phyloP scores from a whole-genome alignment of 164 flowering plant genomes.

The Cinnamomum chago region DNA sequence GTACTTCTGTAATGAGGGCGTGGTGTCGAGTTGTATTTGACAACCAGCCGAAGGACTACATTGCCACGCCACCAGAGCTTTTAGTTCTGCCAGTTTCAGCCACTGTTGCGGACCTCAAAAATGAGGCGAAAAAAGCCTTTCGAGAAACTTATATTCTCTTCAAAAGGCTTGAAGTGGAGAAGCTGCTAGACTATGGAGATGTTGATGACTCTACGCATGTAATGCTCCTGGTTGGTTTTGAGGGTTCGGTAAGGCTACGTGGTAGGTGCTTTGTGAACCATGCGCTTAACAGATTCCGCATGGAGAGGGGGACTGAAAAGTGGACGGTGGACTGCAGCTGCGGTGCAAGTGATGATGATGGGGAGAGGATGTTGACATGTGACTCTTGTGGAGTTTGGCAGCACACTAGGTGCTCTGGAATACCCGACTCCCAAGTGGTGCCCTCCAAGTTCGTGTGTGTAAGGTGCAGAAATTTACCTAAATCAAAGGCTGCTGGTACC shows the following conservation, averaged over 20 bases:
- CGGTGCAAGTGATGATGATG: conserved; percentile 87
- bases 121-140: conserved; percentile 50
- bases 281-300: conserved; percentile 39
- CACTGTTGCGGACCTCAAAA: conserved; percentile 58
- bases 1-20: conserved; percentile 19
- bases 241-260: conserved; percentile 26
- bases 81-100: conserved; percentile 41
- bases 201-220: conserved; percentile 40
- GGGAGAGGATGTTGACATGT: conserved; percentile 87
- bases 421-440: conserved; percentile 39
- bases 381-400: conserved; percentile 78
- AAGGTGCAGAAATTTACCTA: conserved; percentile 26
- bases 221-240: conserved; percentile 36
- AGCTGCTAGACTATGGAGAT: conserved; percentile 38
- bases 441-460: conserved; percentile 55
- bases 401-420: conserved; percentile 80
- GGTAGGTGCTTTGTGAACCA: conserved; percentile 42
- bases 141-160: conserved; percentile 61
- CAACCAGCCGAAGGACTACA: conserved; percentile 34
- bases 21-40: conserved; percentile 43
- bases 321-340: conserved; percentile 79
- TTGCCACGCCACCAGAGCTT: conserved; percentile 56
- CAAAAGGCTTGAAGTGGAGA: conserved; percentile 54
- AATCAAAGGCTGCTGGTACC: background rate
- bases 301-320: conserved; percentile 71